phyloP scores from a whole-genome alignment of 2,329 filamentous ascomycete genomes.

The Microdochium paspali region DNA sequence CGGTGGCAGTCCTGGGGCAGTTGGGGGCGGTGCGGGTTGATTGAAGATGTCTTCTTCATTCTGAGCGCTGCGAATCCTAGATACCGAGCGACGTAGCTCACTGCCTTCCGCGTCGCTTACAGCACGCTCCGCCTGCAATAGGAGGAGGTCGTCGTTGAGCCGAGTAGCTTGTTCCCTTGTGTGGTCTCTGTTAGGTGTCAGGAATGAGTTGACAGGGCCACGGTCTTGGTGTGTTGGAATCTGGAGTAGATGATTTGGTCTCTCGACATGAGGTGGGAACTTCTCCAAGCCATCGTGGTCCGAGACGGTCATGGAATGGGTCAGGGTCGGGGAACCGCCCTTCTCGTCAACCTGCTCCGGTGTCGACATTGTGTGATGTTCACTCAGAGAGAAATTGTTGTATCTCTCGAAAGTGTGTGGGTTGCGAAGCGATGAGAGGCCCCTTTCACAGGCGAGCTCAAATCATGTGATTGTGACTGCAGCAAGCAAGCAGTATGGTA shows the following conservation, averaged over 20 bases:
- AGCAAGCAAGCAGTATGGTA: background rate
- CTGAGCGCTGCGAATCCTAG: constrained; percentile 11
- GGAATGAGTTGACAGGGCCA: constrained; percentile 1
- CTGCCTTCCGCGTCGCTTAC: constrained; percentile 13
- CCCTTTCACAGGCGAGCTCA: background rate
- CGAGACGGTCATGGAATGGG: constrained; percentile 11
- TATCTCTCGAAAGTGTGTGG: too few species aligned
- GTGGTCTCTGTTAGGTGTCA: constrained; percentile 9
- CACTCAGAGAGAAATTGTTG: too few species aligned
- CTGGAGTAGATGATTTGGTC: background rate
- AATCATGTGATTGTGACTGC: background rate
- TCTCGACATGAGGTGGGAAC: background rate
- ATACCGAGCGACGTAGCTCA: constrained; percentile 12
- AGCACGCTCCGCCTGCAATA: constrained; percentile 20
- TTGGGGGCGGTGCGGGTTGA: constrained; percentile 9
- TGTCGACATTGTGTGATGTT: background rate
- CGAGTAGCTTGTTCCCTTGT: constrained; percentile 14
- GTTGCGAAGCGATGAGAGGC: too few species aligned
- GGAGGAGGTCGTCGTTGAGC: constrained; percentile 17
- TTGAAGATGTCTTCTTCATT: constrained; percentile 19
- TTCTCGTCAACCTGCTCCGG: background rate
- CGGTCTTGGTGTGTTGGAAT: background rate
- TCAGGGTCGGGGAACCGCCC: constrained; percentile 11
- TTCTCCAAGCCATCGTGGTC: constrained; percentile 8
- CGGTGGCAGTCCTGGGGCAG: constrained; percentile 27